Base-by-base conservation (phyloP, 2,329 filamentous ascomycete species). In the Pseudomassariella vexata region DNA sequence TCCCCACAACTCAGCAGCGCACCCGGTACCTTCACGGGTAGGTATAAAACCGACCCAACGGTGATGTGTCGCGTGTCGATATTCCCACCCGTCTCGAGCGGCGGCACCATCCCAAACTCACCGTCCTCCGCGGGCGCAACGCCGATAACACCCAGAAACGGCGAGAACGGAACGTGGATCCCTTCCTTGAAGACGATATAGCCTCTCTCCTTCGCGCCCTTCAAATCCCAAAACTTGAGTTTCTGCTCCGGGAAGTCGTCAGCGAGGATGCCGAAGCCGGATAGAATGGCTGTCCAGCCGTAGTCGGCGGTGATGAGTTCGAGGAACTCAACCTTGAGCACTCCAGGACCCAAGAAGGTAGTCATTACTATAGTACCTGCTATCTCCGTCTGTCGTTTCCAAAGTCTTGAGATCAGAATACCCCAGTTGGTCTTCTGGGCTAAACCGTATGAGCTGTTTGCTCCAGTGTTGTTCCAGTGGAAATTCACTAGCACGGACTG, bases 1-100 rank as follows among this genome's bases (percentile, higher is more conserved):
- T 75, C 69, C 21, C 69, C 69, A 38, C 66, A 70, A 45, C 65
- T 70, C 46, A 74, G 71, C 9, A 72, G 52, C 1, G 67, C 70
- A 1, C 70, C 70, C 3, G 57, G 41, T 0, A 63, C 62, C 43
- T 69, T 60, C 9, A 73, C 61, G 10, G 69, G 68, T 1, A 73
- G 55, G 44, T 64, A 71, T 14, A 74, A 53, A 5, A 52, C 59
- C 1, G 65, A 57, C 0, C 70, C 70, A 3, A 56, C 51, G 5
- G 59, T 64, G 19, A 73, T 45, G 39, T 72, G 61, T 24, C 63
- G 64, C 39, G 68, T 71, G 47, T 75, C 70, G 28, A 75, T 60
- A 44, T 74, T 75, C n/a, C 70, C 70, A 28, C 70, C 70, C 4
- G 62, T 66, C 17, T 63, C 56, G 29, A 65, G 64, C 1, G 70